Conservation (phyloP, 768 basidiomycete genomes). For the Boletus vermiculosoides region DNA sequence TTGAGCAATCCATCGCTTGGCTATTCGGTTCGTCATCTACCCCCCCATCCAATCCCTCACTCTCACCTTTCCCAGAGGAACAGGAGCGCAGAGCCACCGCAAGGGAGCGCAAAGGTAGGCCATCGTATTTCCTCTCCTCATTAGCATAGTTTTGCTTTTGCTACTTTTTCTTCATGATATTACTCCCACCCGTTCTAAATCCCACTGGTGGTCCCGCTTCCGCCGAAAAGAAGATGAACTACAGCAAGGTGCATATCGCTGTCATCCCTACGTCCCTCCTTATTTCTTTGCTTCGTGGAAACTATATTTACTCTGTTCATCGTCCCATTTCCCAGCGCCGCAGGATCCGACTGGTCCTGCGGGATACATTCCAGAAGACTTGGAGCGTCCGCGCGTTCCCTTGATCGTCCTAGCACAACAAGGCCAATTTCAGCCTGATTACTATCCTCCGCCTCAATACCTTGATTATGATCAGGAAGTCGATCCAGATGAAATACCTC, state of each 20-base stretch:
- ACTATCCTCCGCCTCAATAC: slow-evolving; percentile 26
- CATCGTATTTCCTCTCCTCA: slow-evolving; percentile 22
- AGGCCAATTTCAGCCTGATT: slow-evolving; percentile 37
- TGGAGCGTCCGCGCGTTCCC: slow-evolving; percentile 50
- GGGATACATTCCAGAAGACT: slow-evolving; percentile 27
- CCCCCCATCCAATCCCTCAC: neutral
- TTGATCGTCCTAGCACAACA: slow-evolving; percentile 63
- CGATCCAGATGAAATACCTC: slow-evolving; percentile 31
- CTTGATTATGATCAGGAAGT: slow-evolving; percentile 23
- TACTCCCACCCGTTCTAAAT: slow-evolving; percentile 29
- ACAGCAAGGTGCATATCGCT: slow-evolving; percentile 60
- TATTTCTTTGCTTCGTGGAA: slow-evolving; percentile 12
- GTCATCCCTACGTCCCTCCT: slow-evolving; percentile 29
- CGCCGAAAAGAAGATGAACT: slow-evolving; percentile 36
- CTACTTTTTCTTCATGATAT: slow-evolving; percentile 32
- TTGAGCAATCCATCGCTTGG: slow-evolving; percentile 73
- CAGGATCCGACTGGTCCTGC: slow-evolving; percentile 16
- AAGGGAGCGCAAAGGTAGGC: slow-evolving; percentile 85
- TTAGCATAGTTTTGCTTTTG: slow-evolving; percentile 38
- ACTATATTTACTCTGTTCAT: slow-evolving; percentile 23
- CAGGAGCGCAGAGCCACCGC: slow-evolving; percentile 60
- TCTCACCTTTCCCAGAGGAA: slow-evolving; percentile 50
- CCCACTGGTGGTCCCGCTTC: slow-evolving; percentile 36
- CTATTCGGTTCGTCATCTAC: slow-evolving; percentile 56
- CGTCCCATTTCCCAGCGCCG: slow-evolving; percentile 19